These are phyloP conservation scores for Diplodia corticola DNA, from an alignment of 2,329 filamentous ascomycete species.

Conservation along the genomic window DNA sequence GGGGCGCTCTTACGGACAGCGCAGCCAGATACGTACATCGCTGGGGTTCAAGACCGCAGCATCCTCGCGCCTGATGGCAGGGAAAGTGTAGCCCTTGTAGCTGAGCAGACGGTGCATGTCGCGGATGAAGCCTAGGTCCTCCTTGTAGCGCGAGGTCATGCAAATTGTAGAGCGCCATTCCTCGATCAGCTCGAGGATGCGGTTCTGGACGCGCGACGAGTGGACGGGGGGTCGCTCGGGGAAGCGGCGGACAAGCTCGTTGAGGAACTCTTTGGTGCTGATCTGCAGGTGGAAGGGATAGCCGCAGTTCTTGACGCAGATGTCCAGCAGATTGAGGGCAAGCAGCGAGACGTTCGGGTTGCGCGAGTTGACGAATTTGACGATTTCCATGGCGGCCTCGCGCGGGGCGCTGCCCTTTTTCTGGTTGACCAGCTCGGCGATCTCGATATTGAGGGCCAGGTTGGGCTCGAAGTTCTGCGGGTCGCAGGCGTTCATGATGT, in stretches of 20 bases:
- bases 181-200: constrained; percentile 94
- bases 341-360: constrained; percentile 93
- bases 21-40: constrained; percentile 65
- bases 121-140: constrained; percentile 91
- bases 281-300: constrained; percentile 99
- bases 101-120: constrained; percentile 96
- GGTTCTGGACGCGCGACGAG: constrained; percentile 80
- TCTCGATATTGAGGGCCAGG: constrained; percentile 92
- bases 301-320: constrained; percentile 99
- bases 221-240: constrained; percentile 89
- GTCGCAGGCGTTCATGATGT: constrained; percentile 94
- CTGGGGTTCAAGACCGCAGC: constrained; percentile 95
- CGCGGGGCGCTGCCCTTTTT: constrained; percentile 93
- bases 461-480: constrained; percentile 98
- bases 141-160: constrained; percentile 95
- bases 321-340: constrained; percentile 87
- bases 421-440: constrained; percentile 91
- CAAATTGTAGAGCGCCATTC: constrained; percentile 99
- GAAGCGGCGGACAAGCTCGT: constrained; percentile 94
- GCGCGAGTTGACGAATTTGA: constrained; percentile 92
- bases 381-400: constrained; percentile 90
- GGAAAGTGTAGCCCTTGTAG: constrained; percentile 97
- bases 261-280: constrained; percentile 97
- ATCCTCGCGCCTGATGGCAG: constrained; percentile 88
- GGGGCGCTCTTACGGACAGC: not conserved